phyloP scores from a whole-genome alignment of 768 basidiomycete species.

The Pleurotus tuoliensis region DNA sequence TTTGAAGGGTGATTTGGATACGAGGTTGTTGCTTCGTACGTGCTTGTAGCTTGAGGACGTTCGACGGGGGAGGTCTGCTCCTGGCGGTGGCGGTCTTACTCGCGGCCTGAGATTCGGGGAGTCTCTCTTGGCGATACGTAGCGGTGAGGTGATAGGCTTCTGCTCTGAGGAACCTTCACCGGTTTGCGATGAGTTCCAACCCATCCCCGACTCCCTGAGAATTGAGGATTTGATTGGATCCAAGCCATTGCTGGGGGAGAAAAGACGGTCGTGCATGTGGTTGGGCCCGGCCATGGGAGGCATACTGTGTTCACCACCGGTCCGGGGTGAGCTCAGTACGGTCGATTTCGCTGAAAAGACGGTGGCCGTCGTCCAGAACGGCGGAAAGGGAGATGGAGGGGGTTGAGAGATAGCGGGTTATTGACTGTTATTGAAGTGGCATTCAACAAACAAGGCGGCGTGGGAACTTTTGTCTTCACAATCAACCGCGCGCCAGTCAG shows the following conservation, averaged over 20 bases:
- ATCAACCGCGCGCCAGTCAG: constrained; percentile 31
- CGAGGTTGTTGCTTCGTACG: constrained; percentile 71
- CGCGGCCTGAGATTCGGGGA: constrained; percentile 24
- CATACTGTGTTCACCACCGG: constrained; percentile 30
- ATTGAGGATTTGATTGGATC: constrained; percentile 64
- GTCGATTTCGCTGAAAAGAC: constrained; percentile 52
- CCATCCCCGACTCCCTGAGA: constrained; percentile 59
- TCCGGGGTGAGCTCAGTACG: constrained; percentile 40
- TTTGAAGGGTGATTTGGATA: constrained; percentile 85
- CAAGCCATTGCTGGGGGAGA: constrained; percentile 1
- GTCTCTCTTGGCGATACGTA: constrained; percentile 74
- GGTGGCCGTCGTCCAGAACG: constrained; percentile 25
- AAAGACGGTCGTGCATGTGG: constrained; percentile 6
- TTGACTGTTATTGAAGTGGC: constrained; percentile 9
- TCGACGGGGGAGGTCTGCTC: constrained; percentile 59
- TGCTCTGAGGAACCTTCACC: constrained; percentile 27
- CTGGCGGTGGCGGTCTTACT: constrained; percentile 26
- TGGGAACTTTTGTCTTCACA: constrained; percentile 30
- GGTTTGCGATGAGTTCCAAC: constrained; percentile 50
- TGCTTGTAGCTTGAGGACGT: constrained; percentile 78
- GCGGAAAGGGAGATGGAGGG: constrained; percentile 14
- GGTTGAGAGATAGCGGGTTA: neutral
- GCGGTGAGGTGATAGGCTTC: constrained; percentile 53
- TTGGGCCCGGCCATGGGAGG: constrained; percentile 6
- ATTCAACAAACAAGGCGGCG: constrained; percentile 35